Base-by-base conservation (phyloP, 768 basidiomycete species). In the Tephrocybe sp. region DNA sequence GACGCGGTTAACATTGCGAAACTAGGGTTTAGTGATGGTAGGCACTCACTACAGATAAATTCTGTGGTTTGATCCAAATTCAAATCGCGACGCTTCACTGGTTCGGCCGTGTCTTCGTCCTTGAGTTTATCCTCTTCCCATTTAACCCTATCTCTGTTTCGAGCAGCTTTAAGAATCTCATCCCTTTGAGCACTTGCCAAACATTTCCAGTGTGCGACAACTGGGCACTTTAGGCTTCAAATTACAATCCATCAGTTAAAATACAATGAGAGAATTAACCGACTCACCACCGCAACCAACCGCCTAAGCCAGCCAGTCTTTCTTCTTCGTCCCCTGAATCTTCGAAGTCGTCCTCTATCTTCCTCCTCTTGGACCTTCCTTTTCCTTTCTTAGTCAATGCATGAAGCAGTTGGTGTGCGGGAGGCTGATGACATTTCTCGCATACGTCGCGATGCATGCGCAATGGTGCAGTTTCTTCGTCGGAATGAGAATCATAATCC, bases 211-310 rank as follows among this genome's bases (percentile, higher is more conserved):
- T 93, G 91, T 34, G 80, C 80, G 17, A 77, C 74, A 39, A 91
- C 81, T 12, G 88, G 85, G 53, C 91, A 94, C 63, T 82, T 86
- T 36, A 90, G 73, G 62, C 89, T 92, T 46, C 35, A 42, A 61
- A 44, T 57, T 8, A 31, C 34, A 32, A 65, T 8, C 64, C 42
- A 36, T 52, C 33, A 14, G 35, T 40, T 39, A 38, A 5, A n/a
- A 51, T 14, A 5, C 11, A 39, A 26, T 14, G 17, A 5, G 2
- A 11, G 4, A 16, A n/a, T 30, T 5, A n/a, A 13, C 33, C 13
- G 23, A 68, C 78, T 49, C 63, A 89, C 89, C 91, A 94, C 68
- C 82, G 77, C 55, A 92, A 82, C 91, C 91, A 94, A 22, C 91
- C 91, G 11, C 91, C 91, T 40, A 86, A 68, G 6, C 65, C 62